Base-by-base conservation (phyloP, 148 eudicot species). In the Fagopyrum tataricum region DNA sequence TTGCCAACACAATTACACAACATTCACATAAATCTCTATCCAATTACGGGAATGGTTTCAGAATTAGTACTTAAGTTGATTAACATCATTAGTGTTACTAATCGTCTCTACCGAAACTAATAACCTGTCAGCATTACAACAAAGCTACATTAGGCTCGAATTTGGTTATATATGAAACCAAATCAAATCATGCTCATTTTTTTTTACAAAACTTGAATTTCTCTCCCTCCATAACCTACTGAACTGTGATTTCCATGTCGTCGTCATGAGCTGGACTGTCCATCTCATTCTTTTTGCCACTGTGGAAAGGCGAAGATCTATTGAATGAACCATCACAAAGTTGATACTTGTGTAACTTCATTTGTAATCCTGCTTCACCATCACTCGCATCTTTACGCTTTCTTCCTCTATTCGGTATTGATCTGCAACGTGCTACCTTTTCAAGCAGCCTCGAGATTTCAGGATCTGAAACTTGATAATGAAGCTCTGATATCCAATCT, bases 401-500 rank as follows among this genome's bases (percentile, higher is more conserved):
- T 76, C 79, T 87, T 52, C 85, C 77, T 43, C 78, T 75, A 26
- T 75, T 85, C 67, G 44, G 52, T 44, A 76, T 75, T 17, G 83
- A 72, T 39, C 52, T 79, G 76, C 74, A 73, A 52, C 76, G 59
- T 58, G 71, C 61, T 71, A 79, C 90, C 74, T 80, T 89, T 37
- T 79, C 84, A 72, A 76, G 84, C 77, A 85, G 76, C 67, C 51
- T 58, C 7, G 67, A 77, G 48, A 75, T 62, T 77, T 81, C 76
- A 8, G 75, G 67, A 74, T 80, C 81, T n/a, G 81, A 68, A 64
- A 80, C 87, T 64, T 76, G 75, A 71, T 75, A 79, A 61, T 81
- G 83, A 67, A 89, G 88, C 51, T 72, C 76, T 37, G 81, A 79
- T 2, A 89, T 80, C 90, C 93, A 91, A 47, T 75, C 93, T 91